Evolutionary conservation across 2,329 filamentous ascomycete genomes (phyloP).

Genomic region (Grosmannia clavigera): DNA sequence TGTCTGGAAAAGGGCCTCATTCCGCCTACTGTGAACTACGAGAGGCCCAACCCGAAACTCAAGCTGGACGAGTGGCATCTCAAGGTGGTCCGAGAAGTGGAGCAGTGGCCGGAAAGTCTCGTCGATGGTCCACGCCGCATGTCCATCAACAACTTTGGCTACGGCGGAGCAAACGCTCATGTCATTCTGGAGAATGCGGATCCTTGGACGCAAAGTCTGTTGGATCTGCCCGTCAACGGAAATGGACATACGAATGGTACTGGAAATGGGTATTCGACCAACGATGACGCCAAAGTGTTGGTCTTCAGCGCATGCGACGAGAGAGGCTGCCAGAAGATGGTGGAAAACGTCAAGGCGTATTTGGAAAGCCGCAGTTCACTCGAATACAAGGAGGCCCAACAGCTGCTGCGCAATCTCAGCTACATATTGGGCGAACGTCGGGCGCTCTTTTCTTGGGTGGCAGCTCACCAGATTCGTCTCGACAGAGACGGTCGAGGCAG

Average conservation of each 20-base stretch:
- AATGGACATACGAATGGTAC: neutral
- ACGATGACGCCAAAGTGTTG: neutral
- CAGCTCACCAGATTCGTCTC: neutral
- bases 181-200: conserved; percentile 16
- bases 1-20: conserved; percentile 16
- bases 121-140: conserved; percentile 8
- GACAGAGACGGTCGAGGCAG: no score
- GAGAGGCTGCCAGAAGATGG: neutral
- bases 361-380: neutral
- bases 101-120: conserved; percentile 14
- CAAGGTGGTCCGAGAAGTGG: conserved; percentile 14
- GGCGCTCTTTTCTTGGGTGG: conserved; percentile 6
- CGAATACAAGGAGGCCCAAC: neutral
- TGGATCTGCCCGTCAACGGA: neutral
- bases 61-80: conserved; percentile 15
- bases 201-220: neutral
- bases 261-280: neutral
- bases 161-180: conserved; percentile 19
- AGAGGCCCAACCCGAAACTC: conserved; percentile 17
- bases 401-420: conserved; percentile 6
- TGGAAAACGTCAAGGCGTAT: neutral
- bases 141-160: conserved; percentile 19
- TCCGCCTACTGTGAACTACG: conserved; percentile 14
- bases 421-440: conserved; percentile 12
- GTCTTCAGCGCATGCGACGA: conserved; percentile 3